Evolutionary conservation across 306 rosid genomes (phyloP), one percentile per base, ranked within the genome.

Genomic region (Ceratonia siliqua): DNA sequence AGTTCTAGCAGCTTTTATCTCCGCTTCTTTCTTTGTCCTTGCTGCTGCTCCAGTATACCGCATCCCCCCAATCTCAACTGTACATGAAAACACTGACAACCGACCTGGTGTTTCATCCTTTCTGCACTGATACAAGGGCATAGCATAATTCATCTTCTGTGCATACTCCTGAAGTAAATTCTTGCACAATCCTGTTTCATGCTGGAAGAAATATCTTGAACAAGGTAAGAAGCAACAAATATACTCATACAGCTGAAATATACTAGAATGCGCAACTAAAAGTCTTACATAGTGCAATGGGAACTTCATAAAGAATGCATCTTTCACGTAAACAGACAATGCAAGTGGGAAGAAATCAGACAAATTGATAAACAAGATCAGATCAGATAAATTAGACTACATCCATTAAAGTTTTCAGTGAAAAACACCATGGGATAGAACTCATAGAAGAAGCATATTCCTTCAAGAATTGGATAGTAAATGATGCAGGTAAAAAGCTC

Each of bases 131-230:
- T 94, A 94, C 52, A 74, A 30, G 14, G 98, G 98, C 81, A 91
- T 90, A 24, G 98, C 97, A 73, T 84, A 94, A 75, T 89, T 94
- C 98, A 90, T 94, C 87, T 94, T 94, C 79, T 94, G 98, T 3
- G 98, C 97, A 81, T 91, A 94, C 78, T 94, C 98, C 84, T 94
- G 98, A 57, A 94, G 98, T 80, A 94, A 85, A 85, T 94, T 94
- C 85, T 94, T 94, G 96, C 98, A 94, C 3, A 94, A 77, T 83
- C 98, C 98, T 43, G 94, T 91, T 83, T 94, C 97, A 75, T 90
- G 92, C 98, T 94, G 88, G 58, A 82, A 80, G 30, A 67, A 75
- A 75, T 70, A 68, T 46, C 75, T 48, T 78, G 59, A 70, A 21
- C 33, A 76, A 45, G 20, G 75, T 65, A 79, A 82, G 49, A 71